Percentiles rank a stretch among this genome's conserved stretches.
Evolutionary conservation across 306 rosid species (phyloP).

Genomic region (Fragaria ananassa): DNA sequence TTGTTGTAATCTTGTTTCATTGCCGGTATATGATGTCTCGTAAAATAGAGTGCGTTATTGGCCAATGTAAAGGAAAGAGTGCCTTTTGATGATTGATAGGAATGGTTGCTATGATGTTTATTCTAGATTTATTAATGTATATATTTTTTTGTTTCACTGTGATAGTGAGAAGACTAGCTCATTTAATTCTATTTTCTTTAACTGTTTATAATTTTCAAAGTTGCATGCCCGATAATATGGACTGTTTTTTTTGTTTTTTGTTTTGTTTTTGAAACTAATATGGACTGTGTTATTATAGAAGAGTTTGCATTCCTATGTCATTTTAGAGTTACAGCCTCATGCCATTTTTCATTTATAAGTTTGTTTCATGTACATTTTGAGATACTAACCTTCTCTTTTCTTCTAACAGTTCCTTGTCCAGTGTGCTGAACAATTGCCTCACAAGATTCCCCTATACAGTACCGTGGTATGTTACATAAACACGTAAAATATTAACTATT

Average conservation of each 20-base stretch:
- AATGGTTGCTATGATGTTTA: not conserved
- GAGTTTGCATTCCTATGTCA: not conserved
- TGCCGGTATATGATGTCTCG: not conserved
- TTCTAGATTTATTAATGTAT: not conserved
- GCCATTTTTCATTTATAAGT: not conserved
- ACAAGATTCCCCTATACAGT: constrained; percentile 83
- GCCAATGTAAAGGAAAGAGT: not conserved
- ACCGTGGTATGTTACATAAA: constrained; percentile 58
- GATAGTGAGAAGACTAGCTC: not conserved
- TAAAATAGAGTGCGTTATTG: not conserved
- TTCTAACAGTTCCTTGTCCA: constrained; percentile 64
- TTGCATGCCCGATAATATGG: not conserved
- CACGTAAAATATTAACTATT: not conserved
- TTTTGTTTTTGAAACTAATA: no score
- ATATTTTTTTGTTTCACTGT: not conserved
- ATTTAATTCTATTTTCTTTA: not conserved
- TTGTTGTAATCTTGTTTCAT: not conserved
- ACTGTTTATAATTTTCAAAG: not conserved
- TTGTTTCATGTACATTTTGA: constrained; percentile 7
- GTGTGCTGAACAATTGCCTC: constrained; percentile 90
- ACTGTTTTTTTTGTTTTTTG: no score
- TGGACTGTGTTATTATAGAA: not conserved
- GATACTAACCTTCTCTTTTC: constrained; percentile 19
- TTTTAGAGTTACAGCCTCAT: not conserved
- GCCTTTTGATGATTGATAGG: not conserved